Percentiles rank a stretch among this genome's conserved stretches.
phyloP scores from a whole-genome alignment of 164 flowering plant genomes.

The Tetrastigma voinierianum region DNA sequence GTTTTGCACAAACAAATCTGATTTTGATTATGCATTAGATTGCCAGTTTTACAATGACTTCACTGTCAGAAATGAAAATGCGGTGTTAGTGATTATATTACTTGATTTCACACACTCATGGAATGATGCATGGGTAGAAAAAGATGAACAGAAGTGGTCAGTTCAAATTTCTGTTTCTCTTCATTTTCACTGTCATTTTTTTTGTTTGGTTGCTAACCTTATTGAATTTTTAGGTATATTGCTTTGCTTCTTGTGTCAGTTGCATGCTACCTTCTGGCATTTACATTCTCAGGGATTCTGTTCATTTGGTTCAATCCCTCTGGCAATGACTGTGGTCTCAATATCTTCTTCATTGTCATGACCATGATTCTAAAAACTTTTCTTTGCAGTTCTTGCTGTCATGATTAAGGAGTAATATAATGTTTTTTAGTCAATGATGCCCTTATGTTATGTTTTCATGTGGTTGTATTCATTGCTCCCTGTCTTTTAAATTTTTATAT shows the following conservation, averaged over 20 bases:
- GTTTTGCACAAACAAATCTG: too few relatives aligned
- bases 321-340: conserved; percentile 88
- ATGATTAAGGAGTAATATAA: conserved; percentile 38
- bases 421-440: not conserved
- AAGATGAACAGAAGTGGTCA: conserved; percentile 94
- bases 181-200: not conserved
- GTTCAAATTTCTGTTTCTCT: conserved; percentile 14
- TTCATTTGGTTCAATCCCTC: conserved; percentile 98
- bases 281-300: conserved; percentile 61
- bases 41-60: too few relatives aligned
- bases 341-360: conserved; percentile 88
- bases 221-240: conserved; percentile 56
- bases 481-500: not conserved
- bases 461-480: not conserved
- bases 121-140: conserved; percentile 97
- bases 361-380: conserved; percentile 84
- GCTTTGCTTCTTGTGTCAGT: conserved; percentile 81
- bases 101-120: conserved; percentile 84
- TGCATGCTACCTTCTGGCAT: conserved; percentile 78
- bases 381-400: conserved; percentile 77
- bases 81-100: conserved; percentile 75
- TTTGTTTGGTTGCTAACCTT: conserved; percentile 11
- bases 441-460: conserved; percentile 2
- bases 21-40: too few relatives aligned
- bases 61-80: too few relatives aligned